A percentile compares a stretch with the other conserved stretches of the same genome.
phyloP scores from a whole-genome alignment of 345 rosid genomes.

The Eucalyptus melliodora region DNA sequence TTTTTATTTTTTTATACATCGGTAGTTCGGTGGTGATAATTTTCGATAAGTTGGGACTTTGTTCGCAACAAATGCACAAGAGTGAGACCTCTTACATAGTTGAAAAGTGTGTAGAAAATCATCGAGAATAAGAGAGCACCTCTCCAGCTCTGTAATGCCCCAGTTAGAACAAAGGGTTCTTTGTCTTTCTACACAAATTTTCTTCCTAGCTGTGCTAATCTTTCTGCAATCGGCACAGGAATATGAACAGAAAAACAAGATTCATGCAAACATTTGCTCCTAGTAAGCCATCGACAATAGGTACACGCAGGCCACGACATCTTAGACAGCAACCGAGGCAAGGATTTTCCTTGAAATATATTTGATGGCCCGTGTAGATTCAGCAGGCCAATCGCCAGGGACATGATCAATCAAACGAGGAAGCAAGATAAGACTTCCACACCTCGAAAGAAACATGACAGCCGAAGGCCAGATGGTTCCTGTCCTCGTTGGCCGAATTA shows the following conservation, averaged over 20 bases:
- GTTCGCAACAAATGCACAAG: not conserved
- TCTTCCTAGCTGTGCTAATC: not conserved
- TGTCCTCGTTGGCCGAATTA: not conserved
- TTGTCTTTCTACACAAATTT: not conserved
- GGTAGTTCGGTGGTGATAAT: not conserved
- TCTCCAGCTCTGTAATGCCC: not conserved
- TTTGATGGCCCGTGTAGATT: not conserved
- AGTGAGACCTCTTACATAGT: not conserved
- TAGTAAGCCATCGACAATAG: not conserved
- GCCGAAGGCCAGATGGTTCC: not conserved
- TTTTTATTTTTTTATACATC: not conserved
- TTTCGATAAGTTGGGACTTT: not conserved
- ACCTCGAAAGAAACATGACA: not conserved
- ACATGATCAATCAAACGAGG: not conserved
- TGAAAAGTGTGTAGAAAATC: not conserved
- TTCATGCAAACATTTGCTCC: not conserved
- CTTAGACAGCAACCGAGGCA: not conserved
- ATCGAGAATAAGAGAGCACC: not conserved
- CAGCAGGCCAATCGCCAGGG: not conserved
- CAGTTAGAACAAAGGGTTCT: not conserved
- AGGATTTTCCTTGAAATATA: not conserved
- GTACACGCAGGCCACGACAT: not conserved
- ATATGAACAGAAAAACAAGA: not conserved
- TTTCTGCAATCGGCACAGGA: not conserved
- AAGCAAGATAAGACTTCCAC: not conserved